Conservation (phyloP, 768 basidiomycete species). For the Boletus reticuloceps region DNA sequence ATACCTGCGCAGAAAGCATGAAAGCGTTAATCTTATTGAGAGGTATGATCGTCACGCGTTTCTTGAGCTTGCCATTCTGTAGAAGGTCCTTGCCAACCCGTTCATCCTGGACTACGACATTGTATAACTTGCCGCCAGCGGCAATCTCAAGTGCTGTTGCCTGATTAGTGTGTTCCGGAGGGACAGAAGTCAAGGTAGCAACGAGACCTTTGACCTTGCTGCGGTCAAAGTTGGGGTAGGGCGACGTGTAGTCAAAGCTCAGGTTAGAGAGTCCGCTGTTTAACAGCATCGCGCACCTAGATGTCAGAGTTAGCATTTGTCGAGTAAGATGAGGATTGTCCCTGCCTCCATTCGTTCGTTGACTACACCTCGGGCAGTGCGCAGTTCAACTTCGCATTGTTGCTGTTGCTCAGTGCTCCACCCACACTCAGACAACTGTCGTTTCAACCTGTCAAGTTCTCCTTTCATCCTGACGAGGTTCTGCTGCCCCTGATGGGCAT, state of each 20-base stretch:
- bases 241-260: slow-evolving; percentile 81
- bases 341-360: slow-evolving; percentile 62
- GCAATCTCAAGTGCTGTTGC: slow-evolving; percentile 92
- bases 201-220: slow-evolving; percentile 88
- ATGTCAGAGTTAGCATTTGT: slow-evolving; percentile 6
- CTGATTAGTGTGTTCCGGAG: slow-evolving; percentile 65
- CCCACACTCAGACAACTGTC: slow-evolving; percentile 54
- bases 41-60: slow-evolving; percentile 91
- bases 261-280: slow-evolving; percentile 64
- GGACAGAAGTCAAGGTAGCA: slow-evolving; percentile 80
- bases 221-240: slow-evolving; percentile 78
- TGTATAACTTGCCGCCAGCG: slow-evolving; percentile 86
- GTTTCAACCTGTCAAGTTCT: slow-evolving; percentile 56
- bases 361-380: slow-evolving; percentile 52
- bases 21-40: slow-evolving; percentile 84
- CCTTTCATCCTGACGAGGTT: slow-evolving; percentile 58
- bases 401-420: slow-evolving; percentile 80
- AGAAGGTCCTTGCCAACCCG: slow-evolving; percentile 82
- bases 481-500: slow-evolving; percentile 73
- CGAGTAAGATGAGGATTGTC: neutral
- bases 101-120: slow-evolving; percentile 93
- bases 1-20: slow-evolving; percentile 49
- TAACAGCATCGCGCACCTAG: slow-evolving; percentile 68
- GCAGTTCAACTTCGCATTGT: slow-evolving; percentile 49
- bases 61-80: slow-evolving; percentile 73